These are phyloP conservation scores for Curvularia lunata DNA, from an alignment of 2,329 filamentous ascomycete species.

Conservation along the genomic window DNA sequence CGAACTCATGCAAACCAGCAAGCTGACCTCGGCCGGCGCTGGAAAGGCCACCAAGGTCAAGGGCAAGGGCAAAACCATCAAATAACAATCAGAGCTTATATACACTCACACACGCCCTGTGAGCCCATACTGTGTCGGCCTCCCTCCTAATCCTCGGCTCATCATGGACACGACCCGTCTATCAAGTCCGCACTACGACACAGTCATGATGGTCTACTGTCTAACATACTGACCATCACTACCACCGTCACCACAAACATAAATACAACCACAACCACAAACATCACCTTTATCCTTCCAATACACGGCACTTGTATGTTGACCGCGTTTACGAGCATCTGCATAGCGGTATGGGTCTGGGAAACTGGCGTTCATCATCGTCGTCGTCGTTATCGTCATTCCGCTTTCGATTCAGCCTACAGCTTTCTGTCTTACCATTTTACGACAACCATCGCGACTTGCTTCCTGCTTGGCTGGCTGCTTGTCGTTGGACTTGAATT, in stretches of 20 bases:
- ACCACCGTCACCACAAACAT: background rate
- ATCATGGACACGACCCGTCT: constrained; percentile 43
- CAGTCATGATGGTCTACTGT: constrained; percentile 43
- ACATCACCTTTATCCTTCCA: constrained; percentile 13
- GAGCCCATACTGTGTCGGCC: constrained; percentile 34
- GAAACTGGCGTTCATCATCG: constrained; percentile 38
- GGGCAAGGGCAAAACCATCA: constrained; percentile 46
- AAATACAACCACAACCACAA: background rate
- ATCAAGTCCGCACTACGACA: constrained; percentile 38
- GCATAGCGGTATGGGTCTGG: constrained; percentile 44
- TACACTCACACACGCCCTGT: constrained; percentile 20
- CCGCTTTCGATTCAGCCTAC: constrained; percentile 31
- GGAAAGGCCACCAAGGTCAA: constrained; percentile 58
- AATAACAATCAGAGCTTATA: constrained; percentile 43
- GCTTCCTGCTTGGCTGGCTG: constrained; percentile 4
- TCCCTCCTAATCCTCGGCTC: constrained; percentile 34
- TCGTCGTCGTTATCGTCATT: background rate
- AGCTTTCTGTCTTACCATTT: constrained; percentile 34
- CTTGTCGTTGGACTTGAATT: constrained; percentile 13
- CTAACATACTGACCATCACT: constrained; percentile 30
- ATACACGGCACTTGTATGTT: constrained; percentile 25
- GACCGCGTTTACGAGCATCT: constrained; percentile 45
- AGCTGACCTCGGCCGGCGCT: constrained; percentile 62
- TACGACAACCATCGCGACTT: constrained; percentile 13
- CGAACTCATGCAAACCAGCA: constrained; percentile 82